Evolutionary conservation across 306 rosid species (phyloP), one percentile per base, ranked within the genome.

Genomic region (Pyrus communis): DNA sequence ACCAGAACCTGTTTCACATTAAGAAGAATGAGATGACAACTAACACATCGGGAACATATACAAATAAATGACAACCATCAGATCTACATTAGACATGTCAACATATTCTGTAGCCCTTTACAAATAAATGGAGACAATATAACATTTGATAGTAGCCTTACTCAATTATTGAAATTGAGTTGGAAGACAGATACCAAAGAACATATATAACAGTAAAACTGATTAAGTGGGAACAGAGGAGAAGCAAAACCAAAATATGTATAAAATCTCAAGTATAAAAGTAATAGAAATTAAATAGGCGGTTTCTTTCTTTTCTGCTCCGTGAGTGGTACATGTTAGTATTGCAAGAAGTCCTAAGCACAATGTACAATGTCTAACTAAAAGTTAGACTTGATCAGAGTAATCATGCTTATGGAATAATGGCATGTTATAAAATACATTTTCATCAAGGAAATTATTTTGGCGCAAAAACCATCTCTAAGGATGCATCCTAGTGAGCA

Each of bases 1-100:
- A 91, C 83, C 80, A 88, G 78, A 80, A 93, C 96, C 98, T 93
- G 95, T 43, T 76, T 69, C 51, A 33, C 62, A 69, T 73, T 14
- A 71, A 40, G 67, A 86, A 60, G 18, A 76, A 74, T 46, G 77
- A 58, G 57, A 58, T 8, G 70, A 63, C 69, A 71, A 74, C 55
- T 9, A 75, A 60, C 49, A 76, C 60, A 60, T 67, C 23, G 19
- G 62, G 60, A 10, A 9, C 45, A 43, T 42, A 18, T 7, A 3
- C 43, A 63, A 31, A 15, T 22, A 63, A 63, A 64, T 31, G 69
- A 31, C 25, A 31, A 64, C 45, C 69, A 64, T 64, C 45, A 31
- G 43, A 18, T 27, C 45, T 64, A 12, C 25, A 64, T 9, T 1
- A 33, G 69, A 27, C 38, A 61, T 27, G 67, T 30, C 21, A 61